Base-by-base conservation (phyloP, 306 rosid genomes). In the Purshia tridentata region DNA sequence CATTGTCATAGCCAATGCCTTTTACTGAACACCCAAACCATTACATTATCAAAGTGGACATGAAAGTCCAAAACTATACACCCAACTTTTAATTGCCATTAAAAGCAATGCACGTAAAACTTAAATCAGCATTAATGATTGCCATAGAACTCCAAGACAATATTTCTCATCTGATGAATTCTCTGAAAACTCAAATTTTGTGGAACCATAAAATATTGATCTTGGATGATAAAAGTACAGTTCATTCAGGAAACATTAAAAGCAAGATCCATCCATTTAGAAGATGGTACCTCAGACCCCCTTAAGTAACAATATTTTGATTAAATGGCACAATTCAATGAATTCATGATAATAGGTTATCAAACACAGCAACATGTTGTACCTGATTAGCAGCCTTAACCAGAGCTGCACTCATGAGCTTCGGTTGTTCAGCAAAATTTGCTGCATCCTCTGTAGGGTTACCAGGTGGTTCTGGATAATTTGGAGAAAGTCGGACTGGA, bases 301-400 rank as follows among this genome's bases (percentile, higher is more conserved):
- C 70, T 19, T 65, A 67, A 67, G 57, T 48, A 23, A 67, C 72
- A 22, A 23, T 13, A 67, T 42, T 48, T 7, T 51, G 48, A 67
- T 37, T 19, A 50, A 8, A 46, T 48, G 22, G 29, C n/a, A 35
- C 6, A 41, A 29, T 58, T 58, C 63, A 9, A 29, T 29, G 35
- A 29, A 29, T 29, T 11, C 41, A 58, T 9, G 29, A 6, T 58
- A 12, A 9, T 4, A 52, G 50, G 19, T 70, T 14, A 56, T 44
- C 46, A n/a, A 57, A 58, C 41, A 61, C 42, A 2, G 10, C 14
- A 60, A 74, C n/a, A 66, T 29, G 50, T 29, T 60, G 16, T 70
- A 87, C 98, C 97, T 93, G 91, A 82, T 89, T 93, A 49, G 97
- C 93, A 57, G 97, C 97, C 81, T 93, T 86, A 29, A 93, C 91